Evolutionary conservation across 768 basidiomycete species (phyloP).

Genomic region (Hemileccinum impolitum): DNA sequence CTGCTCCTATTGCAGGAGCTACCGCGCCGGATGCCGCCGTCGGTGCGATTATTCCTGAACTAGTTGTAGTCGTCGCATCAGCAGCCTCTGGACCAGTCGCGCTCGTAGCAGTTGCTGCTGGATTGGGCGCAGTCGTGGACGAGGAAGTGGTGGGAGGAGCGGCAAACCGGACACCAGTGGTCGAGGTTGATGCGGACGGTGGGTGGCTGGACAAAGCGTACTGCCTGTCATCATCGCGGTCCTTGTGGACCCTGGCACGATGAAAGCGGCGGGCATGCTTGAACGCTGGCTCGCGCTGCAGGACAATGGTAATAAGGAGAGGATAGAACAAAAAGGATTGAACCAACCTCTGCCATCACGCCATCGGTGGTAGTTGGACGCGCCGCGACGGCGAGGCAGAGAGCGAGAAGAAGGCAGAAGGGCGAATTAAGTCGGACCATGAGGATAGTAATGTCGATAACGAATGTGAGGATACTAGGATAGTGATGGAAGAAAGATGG

Average conservation of each 20-base stretch:
- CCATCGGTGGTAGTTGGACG: slow-evolving; percentile 10
- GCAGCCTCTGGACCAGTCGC: too few relatives aligned
- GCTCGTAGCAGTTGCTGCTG: too few relatives aligned
- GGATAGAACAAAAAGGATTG: neutral
- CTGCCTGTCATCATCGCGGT: slow-evolving; percentile 19
- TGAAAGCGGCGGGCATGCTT: slow-evolving; percentile 15
- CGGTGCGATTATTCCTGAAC: too few relatives aligned
- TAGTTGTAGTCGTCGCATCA: too few relatives aligned
- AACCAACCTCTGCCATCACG: slow-evolving; percentile 10
- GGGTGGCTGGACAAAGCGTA: neutral
- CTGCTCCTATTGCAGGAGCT: too few relatives aligned
- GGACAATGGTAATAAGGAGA: slow-evolving; percentile 3
- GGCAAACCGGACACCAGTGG: neutral
- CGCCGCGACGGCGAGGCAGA: slow-evolving; percentile 24
- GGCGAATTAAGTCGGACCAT: slow-evolving; percentile 29
- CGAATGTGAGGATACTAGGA: slow-evolving; percentile 20
- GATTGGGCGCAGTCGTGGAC: too few relatives aligned
- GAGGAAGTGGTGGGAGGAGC: neutral
- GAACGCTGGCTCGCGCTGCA: slow-evolving; percentile 6
- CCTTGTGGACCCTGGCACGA: slow-evolving; percentile 7
- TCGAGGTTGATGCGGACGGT: neutral
- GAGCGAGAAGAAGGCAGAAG: slow-evolving; percentile 28
- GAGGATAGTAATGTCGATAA: slow-evolving; percentile 25
- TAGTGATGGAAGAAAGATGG: slow-evolving; percentile 13
- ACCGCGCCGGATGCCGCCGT: too few relatives aligned